Evolutionary conservation across 2,329 filamentous ascomycete genomes (phyloP), one percentile per base, ranked within the genome.

Genomic region (Penicillium vulpinum): DNA sequence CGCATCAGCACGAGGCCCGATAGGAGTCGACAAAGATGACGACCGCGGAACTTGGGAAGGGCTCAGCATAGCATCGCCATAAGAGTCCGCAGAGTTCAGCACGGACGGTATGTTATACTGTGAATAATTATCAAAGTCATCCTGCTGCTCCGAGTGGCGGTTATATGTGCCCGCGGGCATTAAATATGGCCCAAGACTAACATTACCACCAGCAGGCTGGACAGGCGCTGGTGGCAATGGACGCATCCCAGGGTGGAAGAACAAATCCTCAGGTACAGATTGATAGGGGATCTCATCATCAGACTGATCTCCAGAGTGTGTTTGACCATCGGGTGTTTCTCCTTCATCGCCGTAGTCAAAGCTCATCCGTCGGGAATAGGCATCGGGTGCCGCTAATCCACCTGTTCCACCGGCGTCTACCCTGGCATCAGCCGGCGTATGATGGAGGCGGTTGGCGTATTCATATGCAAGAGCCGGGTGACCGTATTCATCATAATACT

Each of bases 361-460:
- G 75, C 92, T 97, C 67, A 92, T 80, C 58, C 91, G 85, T 62
- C 92, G 78, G 41, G 73, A 74, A 59, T 77, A 84, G 7, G 80
- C 81, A 48, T 81, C 85, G 2, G 92, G 92, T 56, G 90, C 85
- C 60, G 92, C 87, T 28, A 97, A 76, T 1, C 94, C 94, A 39
- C 93, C 94, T n/a, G 92, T 97, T 8, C 90, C 92, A 48, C 86
- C 89, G 45, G 91, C 92, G 73, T 97, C 93, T 49, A 96, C 88
- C 52, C 89, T 84, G 6, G 89, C 91, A 53, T 86, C 82, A 15
- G 72, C 80, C 53, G 76, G 78, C 62, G 85, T 81, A 10, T 81
- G 70, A 39, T 78, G 79, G 26, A 88, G 87, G 4, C 84, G 82
- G 65, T 85, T 83, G 3, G 84, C 78, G 15, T 79, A 75, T 57